Evolutionary conservation across 192 early-diverging fungal species (phyloP), one percentile per base, ranked within the genome.

Genomic region (Dissophora ornata): DNA sequence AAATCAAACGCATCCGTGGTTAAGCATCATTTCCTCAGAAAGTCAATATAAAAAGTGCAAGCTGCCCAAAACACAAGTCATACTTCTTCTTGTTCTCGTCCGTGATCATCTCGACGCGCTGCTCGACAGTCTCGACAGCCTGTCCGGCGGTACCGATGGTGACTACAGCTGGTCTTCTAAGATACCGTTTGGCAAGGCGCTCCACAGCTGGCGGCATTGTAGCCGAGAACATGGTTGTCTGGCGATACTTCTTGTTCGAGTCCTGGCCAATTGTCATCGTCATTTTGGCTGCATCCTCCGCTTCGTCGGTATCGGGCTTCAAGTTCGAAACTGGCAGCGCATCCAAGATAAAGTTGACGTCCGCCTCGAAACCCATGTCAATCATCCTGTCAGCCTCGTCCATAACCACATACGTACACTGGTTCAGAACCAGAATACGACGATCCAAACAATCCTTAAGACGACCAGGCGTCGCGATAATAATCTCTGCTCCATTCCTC

Each of bases 211-310:
- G 59, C 7, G 97, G 97, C 96, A 99, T 98, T 4, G 97, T 99
- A 13, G 97, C 97, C 16, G 97, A 98, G 81, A 99, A 99, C 97
- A 99, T 98, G 69, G 96, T 94, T 1, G 98, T 99, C 80, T 98
- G 98, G 34, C 97, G 87, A 74, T 89, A 96, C 66, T 86, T 84
- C 36, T 58, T 42, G 22, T 63, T 40, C 11, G 75, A 66, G 7
- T 82, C 77, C 16, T 64, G 48, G 11, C 65, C 79, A 26, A 73
- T 67, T 4, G 67, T 62, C 51, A 57, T 63, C 5, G 67, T 57
- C 82, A 89, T 71, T 26, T 71, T 71, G 25, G 81, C 57, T 10
- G 79, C 80, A 71, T 90, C 83, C 50, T 90, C 89, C 0, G 89
- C 89, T 29, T 91, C 91, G 33, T 89, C 90, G 1, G 78, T 82